phyloP scores from a whole-genome alignment of 2,329 filamentous ascomycete species.

The Herpotrichia juniperi region DNA sequence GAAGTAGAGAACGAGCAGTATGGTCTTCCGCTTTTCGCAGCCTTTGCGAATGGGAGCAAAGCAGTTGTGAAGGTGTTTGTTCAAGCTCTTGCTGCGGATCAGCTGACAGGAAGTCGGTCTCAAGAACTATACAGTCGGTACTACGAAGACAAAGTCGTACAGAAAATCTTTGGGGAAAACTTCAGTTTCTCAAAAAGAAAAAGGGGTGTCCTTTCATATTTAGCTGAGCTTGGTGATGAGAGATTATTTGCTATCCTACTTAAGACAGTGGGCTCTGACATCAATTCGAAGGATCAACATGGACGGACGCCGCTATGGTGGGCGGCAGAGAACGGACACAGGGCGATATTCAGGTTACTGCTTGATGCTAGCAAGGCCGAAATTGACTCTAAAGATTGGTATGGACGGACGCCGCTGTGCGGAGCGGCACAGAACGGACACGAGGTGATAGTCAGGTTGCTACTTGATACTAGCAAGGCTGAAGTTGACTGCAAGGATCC shows the following conservation, averaged over 20 bases:
- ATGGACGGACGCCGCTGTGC: no score
- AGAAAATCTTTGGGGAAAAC: not conserved
- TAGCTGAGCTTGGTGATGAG: not conserved
- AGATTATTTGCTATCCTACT: not conserved
- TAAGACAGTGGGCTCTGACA: not conserved
- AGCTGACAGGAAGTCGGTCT: not conserved
- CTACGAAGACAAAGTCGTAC: not conserved
- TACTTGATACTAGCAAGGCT: not conserved
- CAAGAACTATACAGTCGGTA: not conserved
- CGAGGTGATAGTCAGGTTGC: slow-evolving; percentile 1
- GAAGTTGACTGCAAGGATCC: not conserved
- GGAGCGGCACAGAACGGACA: not conserved
- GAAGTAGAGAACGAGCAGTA: slow-evolving; percentile 34
- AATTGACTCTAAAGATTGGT: no score
- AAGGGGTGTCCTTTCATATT: not conserved
- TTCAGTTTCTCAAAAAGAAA: not conserved
- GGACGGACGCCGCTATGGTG: no score
- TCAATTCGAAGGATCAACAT: not conserved
- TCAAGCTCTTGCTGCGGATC: not conserved
- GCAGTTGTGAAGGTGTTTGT: slow-evolving; percentile 23
- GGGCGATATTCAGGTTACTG: no score
- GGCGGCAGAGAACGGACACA: not conserved
- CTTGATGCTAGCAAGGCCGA: no score
- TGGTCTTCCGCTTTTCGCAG: slow-evolving; percentile 44
- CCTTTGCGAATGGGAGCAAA: slow-evolving; percentile 36